Percentiles rank a stretch among this genome's conserved stretches.
phyloP scores from a whole-genome alignment of 768 basidiomycete species.

The Mycena kentingensis region DNA sequence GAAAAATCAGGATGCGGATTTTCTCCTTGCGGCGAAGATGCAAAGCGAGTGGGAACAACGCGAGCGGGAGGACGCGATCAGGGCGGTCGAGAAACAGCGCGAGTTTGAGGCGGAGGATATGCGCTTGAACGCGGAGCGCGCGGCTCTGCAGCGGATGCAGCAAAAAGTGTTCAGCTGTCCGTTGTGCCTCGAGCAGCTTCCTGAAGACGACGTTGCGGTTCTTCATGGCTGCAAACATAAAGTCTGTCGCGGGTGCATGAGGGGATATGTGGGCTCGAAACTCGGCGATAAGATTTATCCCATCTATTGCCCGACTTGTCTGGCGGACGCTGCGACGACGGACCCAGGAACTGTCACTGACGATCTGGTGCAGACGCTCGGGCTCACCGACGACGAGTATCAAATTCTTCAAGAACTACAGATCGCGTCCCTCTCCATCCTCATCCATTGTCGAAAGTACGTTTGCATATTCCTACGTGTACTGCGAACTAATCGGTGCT shows the following conservation, averaged over 20 bases:
- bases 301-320: constrained; percentile 62
- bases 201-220: constrained; percentile 43
- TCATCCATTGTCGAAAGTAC: constrained; percentile 54
- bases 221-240: constrained; percentile 49
- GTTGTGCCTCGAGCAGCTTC: constrained; percentile 55
- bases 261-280: constrained; percentile 42
- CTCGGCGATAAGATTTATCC: constrained; percentile 58
- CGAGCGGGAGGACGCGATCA: constrained; percentile 18
- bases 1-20: constrained; percentile 16
- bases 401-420: constrained; percentile 49
- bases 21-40: constrained; percentile 18
- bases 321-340: constrained; percentile 33
- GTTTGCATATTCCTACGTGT: constrained; percentile 11
- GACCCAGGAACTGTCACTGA: constrained; percentile 40
- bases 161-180: constrained; percentile 51
- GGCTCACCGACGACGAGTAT: constrained; percentile 45
- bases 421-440: constrained; percentile 42
- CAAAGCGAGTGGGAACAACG: constrained; percentile 20
- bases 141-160: constrained; percentile 28
- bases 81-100: constrained; percentile 36
- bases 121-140: constrained; percentile 37
- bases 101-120: constrained; percentile 44
- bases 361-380: constrained; percentile 44
- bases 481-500: neutral
- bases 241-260: constrained; percentile 58